A percentile compares a stretch with the other conserved stretches of the same genome.
Evolutionary conservation across 192 early-diverging fungal genomes (phyloP).

Genomic region (Coemansia sp.): DNA sequence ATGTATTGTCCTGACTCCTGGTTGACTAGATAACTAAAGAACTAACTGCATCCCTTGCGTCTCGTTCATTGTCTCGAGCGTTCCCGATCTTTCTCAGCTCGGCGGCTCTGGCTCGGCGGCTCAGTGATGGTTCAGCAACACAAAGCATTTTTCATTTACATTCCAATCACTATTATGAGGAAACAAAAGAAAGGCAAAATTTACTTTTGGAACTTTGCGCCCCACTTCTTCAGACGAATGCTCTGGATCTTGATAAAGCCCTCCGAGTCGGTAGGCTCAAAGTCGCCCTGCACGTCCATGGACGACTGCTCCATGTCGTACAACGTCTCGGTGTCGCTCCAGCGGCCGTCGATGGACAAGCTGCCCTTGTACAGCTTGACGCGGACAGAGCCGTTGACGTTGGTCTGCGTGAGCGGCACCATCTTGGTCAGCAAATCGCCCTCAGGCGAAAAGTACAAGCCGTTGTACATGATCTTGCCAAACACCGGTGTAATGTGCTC

Average conservation of each 20-base stretch:
- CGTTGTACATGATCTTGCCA: conserved; percentile 86
- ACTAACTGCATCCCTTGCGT: too few relatives aligned
- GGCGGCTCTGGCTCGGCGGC: too few relatives aligned
- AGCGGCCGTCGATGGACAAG: conserved; percentile 84
- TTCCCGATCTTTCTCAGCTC: too few relatives aligned
- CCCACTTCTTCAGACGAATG: conserved; percentile 92
- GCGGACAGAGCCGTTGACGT: conserved; percentile 89
- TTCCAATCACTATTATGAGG: background rate
- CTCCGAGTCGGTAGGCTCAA: conserved; percentile 88
- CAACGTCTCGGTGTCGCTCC: conserved; percentile 75
- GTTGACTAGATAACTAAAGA: too few relatives aligned
- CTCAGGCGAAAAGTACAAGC: conserved; percentile 96
- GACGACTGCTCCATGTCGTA: conserved; percentile 95
- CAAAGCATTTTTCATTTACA: background rate
- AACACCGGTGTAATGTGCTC: conserved; percentile 83
- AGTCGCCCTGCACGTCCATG: conserved; percentile 92
- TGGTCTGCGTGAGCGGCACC: conserved; percentile 78
- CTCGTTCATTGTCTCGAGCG: too few relatives aligned
- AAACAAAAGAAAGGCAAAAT: background rate
- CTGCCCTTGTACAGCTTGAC: conserved; percentile 98
- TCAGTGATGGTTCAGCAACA: too few relatives aligned
- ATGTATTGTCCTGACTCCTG: too few relatives aligned
- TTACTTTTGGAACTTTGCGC: conserved; percentile 49
- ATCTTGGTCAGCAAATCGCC: conserved; percentile 83
- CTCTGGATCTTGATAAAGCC: conserved; percentile 98